A percentile compares a stretch with the other conserved stretches of the same genome.
Conservation (phyloP, 2,329 filamentous ascomycete genomes). For the Fusarium sp. region DNA sequence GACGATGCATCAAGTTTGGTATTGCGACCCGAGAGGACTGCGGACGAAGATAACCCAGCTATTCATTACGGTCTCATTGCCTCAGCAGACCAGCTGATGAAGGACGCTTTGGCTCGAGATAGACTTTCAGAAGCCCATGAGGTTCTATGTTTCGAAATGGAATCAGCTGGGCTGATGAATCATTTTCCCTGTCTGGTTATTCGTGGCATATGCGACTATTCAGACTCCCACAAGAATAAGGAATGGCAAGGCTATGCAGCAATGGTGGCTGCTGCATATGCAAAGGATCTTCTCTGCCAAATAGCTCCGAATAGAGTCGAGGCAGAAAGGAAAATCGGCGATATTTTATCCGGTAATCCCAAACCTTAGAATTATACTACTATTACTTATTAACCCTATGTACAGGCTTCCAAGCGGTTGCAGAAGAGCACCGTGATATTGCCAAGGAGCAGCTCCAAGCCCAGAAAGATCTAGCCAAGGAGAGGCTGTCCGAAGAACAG, state of each 20-base stretch:
- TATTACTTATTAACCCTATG: neutral
- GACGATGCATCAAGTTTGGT: neutral
- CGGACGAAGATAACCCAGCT: constrained; percentile 21
- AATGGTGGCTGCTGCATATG: constrained; percentile 43
- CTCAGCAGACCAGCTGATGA: constrained; percentile 31
- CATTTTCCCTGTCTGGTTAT: neutral
- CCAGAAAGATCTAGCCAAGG: neutral
- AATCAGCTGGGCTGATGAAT: neutral
- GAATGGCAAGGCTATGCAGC: constrained; percentile 52
- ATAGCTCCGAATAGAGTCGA: neutral
- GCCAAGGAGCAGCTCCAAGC: neutral
- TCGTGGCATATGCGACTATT: neutral
- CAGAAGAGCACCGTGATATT: neutral
- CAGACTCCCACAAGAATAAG: neutral
- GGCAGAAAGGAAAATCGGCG: neutral
- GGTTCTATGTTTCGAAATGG: neutral
- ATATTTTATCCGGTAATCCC: neutral
- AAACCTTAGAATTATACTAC: neutral
- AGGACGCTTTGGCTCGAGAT: constrained; percentile 8
- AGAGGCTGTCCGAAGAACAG: neutral
- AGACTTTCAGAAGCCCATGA: neutral
- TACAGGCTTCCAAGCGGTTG: neutral
- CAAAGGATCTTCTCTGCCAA: constrained; percentile 35
- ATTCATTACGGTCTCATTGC: constrained; percentile 40
- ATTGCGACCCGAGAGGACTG: neutral